These are phyloP conservation scores for Piper betle DNA, from an alignment of 164 flowering plant species.

Conservation along the genomic window DNA sequence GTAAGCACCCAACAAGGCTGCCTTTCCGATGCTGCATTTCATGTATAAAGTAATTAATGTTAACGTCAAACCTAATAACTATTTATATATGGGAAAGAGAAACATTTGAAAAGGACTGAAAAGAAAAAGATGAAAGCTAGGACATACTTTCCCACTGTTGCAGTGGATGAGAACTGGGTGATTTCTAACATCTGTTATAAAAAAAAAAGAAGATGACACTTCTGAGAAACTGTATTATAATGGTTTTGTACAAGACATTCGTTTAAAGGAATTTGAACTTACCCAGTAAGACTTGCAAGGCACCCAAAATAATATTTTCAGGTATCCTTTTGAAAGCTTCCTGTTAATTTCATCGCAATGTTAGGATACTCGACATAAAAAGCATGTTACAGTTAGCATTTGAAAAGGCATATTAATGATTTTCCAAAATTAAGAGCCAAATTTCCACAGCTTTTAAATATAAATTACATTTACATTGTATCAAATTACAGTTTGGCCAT, in stretches of 20 bases:
- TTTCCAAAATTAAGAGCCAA: background rate
- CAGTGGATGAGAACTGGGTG: conserved; percentile 74
- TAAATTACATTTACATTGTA: too few species aligned
- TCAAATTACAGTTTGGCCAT: too few species aligned
- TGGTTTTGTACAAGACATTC: background rate
- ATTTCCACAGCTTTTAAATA: too few species aligned
- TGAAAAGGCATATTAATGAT: background rate
- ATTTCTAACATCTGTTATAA: conserved; percentile 45
- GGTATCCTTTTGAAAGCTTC: conserved; percentile 38
- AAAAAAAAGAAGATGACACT: background rate
- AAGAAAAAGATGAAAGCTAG: too few species aligned
- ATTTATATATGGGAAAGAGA: background rate
- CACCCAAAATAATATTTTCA: conserved; percentile 38
- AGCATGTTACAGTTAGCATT: too few species aligned
- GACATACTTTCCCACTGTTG: conserved; percentile 65
- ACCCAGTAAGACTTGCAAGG: conserved; percentile 64
- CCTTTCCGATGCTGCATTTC: conserved; percentile 75
- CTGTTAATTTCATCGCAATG: conserved; percentile 15
- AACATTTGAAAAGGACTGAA: background rate
- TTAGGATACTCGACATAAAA: background rate
- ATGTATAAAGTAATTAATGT: background rate
- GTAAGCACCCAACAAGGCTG: conserved; percentile 66
- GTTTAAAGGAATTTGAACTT: conserved; percentile 1
- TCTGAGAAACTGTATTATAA: background rate
- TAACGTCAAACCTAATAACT: background rate